phyloP scores from a whole-genome alignment of 805 yeast genomes.

The Wickerhamiella dianesei region DNA sequence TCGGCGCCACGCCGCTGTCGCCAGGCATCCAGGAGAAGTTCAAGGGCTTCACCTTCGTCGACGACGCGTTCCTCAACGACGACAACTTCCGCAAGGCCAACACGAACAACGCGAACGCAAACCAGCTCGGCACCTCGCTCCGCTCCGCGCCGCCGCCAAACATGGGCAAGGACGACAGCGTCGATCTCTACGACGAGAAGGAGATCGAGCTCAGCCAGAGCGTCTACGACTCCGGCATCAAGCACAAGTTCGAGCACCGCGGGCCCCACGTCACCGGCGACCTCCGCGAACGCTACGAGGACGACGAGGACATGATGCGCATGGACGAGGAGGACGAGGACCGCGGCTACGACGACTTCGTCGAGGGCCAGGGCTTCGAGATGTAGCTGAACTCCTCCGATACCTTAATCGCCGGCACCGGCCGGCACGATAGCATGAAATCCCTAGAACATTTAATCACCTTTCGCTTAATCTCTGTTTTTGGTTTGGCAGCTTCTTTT shows the following conservation, averaged over 20 bases:
- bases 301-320: constrained; percentile 18
- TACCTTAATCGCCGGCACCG: neutral
- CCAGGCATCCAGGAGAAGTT: constrained; percentile 95
- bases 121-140: constrained; percentile 2
- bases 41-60: constrained; percentile 93
- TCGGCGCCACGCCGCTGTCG: constrained; percentile 57
- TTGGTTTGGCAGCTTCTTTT: too few relatives aligned
- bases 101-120: constrained; percentile 1
- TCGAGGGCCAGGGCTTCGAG: constrained; percentile 74
- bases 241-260: constrained; percentile 17
- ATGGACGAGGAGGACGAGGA: constrained; percentile 22
- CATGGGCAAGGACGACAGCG: constrained; percentile 22
- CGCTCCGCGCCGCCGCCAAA: constrained; percentile 15
- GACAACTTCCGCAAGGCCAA: constrained; percentile 43
- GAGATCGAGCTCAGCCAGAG: constrained; percentile 25
- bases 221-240: constrained; percentile 22
- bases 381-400: constrained; percentile 28
- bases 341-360: constrained; percentile 45
- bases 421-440: neutral
- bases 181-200: constrained; percentile 27
- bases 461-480: too few relatives aligned
- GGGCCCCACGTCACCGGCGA: constrained; percentile 2
- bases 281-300: constrained; percentile 14
- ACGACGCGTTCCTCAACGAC: constrained; percentile 75
- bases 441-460: neutral